A percentile compares a stretch with the other conserved stretches of the same genome.
Evolutionary conservation across 2,329 filamentous ascomycete genomes (phyloP).

Genomic region (Endoconidiophora polonica): DNA sequence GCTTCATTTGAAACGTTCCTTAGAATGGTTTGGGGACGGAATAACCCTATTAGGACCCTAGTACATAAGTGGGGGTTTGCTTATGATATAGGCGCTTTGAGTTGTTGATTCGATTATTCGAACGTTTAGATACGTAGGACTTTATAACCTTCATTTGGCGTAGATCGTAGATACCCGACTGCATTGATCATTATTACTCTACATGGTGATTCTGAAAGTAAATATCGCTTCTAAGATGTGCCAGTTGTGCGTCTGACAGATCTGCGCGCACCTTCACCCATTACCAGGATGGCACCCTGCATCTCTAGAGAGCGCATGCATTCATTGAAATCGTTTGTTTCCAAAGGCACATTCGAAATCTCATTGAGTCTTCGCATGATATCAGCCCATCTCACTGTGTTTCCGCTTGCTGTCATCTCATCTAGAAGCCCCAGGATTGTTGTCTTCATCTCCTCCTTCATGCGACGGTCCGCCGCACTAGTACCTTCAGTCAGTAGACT

Average conservation of each 20-base stretch:
- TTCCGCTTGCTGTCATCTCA: slow-evolving; percentile 54
- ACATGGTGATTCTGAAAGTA: background rate
- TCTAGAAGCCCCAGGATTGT: slow-evolving; percentile 62
- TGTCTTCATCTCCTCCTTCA: slow-evolving; percentile 60
- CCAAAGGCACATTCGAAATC: slow-evolving; percentile 51
- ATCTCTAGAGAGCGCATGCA: slow-evolving; percentile 64
- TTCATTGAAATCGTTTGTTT: slow-evolving; percentile 68
- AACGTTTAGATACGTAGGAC: too few relatives aligned
- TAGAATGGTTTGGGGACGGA: too few relatives aligned
- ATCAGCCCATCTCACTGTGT: slow-evolving; percentile 58
- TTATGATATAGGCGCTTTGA: too few relatives aligned
- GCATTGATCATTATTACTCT: background rate
- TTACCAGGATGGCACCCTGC: slow-evolving; percentile 66
- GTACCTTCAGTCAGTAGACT: slow-evolving; percentile 88
- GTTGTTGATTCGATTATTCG: too few relatives aligned
- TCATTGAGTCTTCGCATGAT: slow-evolving; percentile 58
- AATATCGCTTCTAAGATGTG: background rate
- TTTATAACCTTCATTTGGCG: too few relatives aligned
- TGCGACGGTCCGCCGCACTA: slow-evolving; percentile 66
- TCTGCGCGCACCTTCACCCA: slow-evolving; percentile 71
- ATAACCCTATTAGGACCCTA: too few relatives aligned
- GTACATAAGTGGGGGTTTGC: too few relatives aligned
- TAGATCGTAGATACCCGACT: background rate
- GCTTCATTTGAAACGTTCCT: too few relatives aligned
- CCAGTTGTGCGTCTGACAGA: slow-evolving; percentile 31